Percentiles rank a stretch among this genome's conserved stretches.
These are phyloP conservation scores for Salix purpurea DNA, from an alignment of 345 rosid species.

Conservation along the genomic window DNA sequence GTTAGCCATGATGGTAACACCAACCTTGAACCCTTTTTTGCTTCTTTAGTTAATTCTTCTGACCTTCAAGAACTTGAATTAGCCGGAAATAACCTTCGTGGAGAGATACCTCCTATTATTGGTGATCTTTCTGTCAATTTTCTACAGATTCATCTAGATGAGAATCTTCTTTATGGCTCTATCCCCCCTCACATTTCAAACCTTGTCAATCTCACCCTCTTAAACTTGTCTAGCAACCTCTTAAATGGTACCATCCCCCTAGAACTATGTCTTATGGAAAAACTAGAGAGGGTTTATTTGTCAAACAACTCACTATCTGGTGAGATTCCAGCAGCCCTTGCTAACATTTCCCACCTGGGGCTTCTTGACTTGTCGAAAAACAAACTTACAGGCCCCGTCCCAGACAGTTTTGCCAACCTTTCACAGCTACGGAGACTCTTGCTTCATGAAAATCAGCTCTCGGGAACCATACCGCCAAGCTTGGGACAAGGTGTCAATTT, in stretches of 20 bases:
- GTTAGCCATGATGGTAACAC: conserved; percentile 66
- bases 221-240: conserved; percentile 78
- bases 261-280: conserved; percentile 53
- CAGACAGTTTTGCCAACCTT: conserved; percentile 72
- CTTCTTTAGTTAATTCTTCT: conserved; percentile 53
- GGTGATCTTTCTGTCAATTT: conserved; percentile 64
- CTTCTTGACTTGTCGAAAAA: conserved; percentile 79
- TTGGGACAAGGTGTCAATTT: conserved; percentile 66
- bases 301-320: conserved; percentile 71
- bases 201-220: conserved; percentile 63
- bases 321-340: conserved; percentile 67
- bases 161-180: conserved; percentile 61
- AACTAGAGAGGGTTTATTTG: conserved; percentile 73
- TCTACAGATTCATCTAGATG: conserved; percentile 69
- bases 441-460: conserved; percentile 56
- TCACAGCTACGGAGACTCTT: conserved; percentile 67
- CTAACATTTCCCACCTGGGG: conserved; percentile 67
- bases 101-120: conserved; percentile 55
- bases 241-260: conserved; percentile 66
- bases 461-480: conserved; percentile 69
- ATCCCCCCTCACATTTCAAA: conserved; percentile 77
- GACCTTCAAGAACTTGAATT: conserved; percentile 68
- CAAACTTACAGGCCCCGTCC: conserved; percentile 73
- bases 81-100: conserved; percentile 71
- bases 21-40: conserved; percentile 70